Evolutionary conservation across 2,329 filamentous ascomycete genomes (phyloP).

Genomic region (Zymoseptoria pseudotritici): DNA sequence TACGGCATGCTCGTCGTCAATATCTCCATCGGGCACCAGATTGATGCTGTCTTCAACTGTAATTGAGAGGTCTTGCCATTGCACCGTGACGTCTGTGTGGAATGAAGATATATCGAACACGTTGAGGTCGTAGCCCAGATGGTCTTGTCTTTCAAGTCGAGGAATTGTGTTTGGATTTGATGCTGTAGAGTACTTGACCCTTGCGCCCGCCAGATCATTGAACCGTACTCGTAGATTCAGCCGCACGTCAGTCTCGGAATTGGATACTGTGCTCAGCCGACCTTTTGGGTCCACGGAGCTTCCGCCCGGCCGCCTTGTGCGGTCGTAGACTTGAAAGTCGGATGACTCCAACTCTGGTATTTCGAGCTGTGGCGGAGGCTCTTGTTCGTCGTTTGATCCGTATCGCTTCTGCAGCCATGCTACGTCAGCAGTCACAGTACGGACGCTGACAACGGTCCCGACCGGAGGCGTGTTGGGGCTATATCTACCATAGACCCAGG

Average conservation of each 20-base stretch:
- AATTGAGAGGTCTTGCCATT: constrained; percentile 52
- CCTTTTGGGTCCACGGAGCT: background rate
- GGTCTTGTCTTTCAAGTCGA: constrained; percentile 40
- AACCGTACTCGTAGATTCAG: constrained; percentile 43
- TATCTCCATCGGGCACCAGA: constrained; percentile 44
- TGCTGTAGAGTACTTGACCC: constrained; percentile 44
- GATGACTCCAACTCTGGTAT: constrained; percentile 36
- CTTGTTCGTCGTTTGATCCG: constrained; percentile 15
- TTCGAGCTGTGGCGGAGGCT: constrained; percentile 25
- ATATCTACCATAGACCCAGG: constrained; percentile 48
- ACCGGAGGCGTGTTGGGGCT: constrained; percentile 42
- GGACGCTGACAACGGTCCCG: constrained; percentile 47
- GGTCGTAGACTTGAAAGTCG: constrained; percentile 39
- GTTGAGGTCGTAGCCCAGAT: constrained; percentile 52
- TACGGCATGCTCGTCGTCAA: constrained; percentile 49
- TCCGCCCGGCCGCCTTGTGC: constrained; percentile 18
- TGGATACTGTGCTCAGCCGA: constrained; percentile 22
- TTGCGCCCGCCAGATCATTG: constrained; percentile 44
- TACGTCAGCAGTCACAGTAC: constrained; percentile 40
- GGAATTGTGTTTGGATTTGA: constrained; percentile 35
- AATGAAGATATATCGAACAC: constrained; percentile 47
- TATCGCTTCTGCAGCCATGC: constrained; percentile 44
- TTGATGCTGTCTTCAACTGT: constrained; percentile 40
- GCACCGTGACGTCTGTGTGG: constrained; percentile 44
- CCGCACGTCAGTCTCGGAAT: constrained; percentile 27